Evolutionary conservation across 1,284 basidiomycete genomes (phyloP), one percentile per base, ranked within the genome.

Genomic region (Flammula alnicola): DNA sequence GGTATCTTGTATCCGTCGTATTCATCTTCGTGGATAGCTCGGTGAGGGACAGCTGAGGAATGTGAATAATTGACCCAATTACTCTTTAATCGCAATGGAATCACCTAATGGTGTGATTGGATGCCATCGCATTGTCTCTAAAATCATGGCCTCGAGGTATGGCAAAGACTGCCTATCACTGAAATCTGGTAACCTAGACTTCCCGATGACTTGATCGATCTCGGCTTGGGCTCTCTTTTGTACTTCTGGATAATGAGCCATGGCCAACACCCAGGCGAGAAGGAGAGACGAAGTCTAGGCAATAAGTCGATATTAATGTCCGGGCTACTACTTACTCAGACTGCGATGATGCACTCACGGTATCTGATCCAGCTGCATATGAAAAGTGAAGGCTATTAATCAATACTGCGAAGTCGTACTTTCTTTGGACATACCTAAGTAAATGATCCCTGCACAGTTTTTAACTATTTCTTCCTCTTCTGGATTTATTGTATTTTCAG

Each of bases 161-260:
- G 69, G 67, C 39, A 70, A 48, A 4, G 55, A 58, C 5, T 49
- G 51, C 44, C 61, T 49, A 53, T 79, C 74, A 31, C 60, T 61
- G 47, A 75, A 76, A 44, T 68, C 69, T 2, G 78, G 76, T 7
- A 79, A 62, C 20, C 67, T 68, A 3, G 63, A 62, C 30, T 46
- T 31, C 4, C 69, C 69, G 17, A 76, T 16, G 11, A 63, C 55
- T 14, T 42, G 41, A 44, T 66, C 65, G 5, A 66, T 49, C 39
- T 67, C 61, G 23, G 57, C 58, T 44, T 72, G 69, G 30, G 72
- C 75, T 54, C 65, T 69, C 35, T 52, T 61, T 51, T 73, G 70
- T 1, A 70, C 63, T 1, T 67, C 64, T 0, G 76, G 75, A 50
- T 67, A 61, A 5, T 52, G 46, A 3, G 67, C 54, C 69, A 78